Evolutionary conservation across 371 early-diverging fungal genomes (phyloP), one percentile per base, ranked within the genome.

Genomic region (Conidiobolus incongruus): DNA sequence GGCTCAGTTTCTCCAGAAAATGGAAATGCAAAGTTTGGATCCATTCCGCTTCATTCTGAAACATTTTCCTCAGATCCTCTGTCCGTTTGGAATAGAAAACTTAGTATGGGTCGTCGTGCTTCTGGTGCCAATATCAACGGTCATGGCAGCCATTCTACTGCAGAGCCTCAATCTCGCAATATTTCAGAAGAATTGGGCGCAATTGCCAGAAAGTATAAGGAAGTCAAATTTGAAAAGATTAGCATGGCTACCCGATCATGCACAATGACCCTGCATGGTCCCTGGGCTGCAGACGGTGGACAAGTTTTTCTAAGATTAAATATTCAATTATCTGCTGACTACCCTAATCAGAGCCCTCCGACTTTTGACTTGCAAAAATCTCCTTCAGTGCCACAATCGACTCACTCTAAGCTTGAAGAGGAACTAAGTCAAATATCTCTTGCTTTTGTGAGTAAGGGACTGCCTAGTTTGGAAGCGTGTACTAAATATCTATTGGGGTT

Each of bases 321-420:
- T 4, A 69, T 80, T 17, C 51, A 54, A 1, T 79, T 77, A 52
- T 72, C 79, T 7, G 52, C 58, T 0, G 63, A 70, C 22, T 84
- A 84, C 49, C 81, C 84, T 8, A 66, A 70, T 32, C 62, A 70
- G 31, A 65, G 63, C 8, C 61, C 72, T 10, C 81, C 86, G 0
- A 57, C 59, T 24, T 81, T 86, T 53, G 75, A 78, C 37, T 70
- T 81, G 23, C 77, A 77, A 44, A 82, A 77, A 42, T 74, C 75
- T 24, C 78, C 77, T 24, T 80, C 78, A 75, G 62, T 83, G 23
- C 77, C 81, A 6, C 78, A 81, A 59, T 69, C 68, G 19, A 66
- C 73, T 36, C 66, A 81, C 17, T 65, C 70, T 0, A 68, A 63
- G 31, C 69, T 81, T 52, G 55, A 62, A 10, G 61, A 64, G 19